phyloP scores from a whole-genome alignment of 2,329 filamentous ascomycete species.

The Penicillium occitanis region DNA sequence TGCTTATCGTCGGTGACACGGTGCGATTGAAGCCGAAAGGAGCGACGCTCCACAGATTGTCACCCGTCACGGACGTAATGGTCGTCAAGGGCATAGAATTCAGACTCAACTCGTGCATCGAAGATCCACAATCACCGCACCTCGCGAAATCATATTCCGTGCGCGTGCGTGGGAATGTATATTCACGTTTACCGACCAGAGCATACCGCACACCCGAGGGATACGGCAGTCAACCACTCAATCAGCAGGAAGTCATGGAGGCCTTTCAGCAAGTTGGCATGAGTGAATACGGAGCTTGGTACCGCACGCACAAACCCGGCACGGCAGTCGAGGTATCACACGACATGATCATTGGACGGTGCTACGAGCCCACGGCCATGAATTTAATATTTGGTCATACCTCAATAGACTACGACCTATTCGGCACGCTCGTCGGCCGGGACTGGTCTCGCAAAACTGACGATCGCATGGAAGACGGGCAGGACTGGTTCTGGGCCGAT shows the following conservation, averaged over 20 bases:
- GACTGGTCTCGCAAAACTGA: constrained; percentile 50
- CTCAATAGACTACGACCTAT: constrained; percentile 47
- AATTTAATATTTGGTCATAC: constrained; percentile 45
- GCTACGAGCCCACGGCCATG: constrained; percentile 54
- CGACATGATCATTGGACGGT: constrained; percentile 54
- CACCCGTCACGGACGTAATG: constrained; percentile 52
- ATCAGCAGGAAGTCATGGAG: constrained; percentile 34
- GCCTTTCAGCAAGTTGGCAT: constrained; percentile 44
- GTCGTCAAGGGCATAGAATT: constrained; percentile 55
- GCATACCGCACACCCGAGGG: constrained; percentile 27
- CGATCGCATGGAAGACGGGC: constrained; percentile 47
- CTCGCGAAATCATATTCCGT: constrained; percentile 50
- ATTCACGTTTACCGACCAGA: constrained; percentile 37
- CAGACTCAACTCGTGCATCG: constrained; percentile 50
- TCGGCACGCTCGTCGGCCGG: constrained; percentile 49
- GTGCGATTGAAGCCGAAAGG: constrained; percentile 51
- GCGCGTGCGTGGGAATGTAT: constrained; percentile 53
- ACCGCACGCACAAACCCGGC: constrained; percentile 46
- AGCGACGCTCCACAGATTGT: constrained; percentile 23
- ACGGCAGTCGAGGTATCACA: constrained; percentile 51
- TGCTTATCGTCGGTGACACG: constrained; percentile 55
- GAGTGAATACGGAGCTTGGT: constrained; percentile 54
- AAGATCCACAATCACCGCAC: constrained; percentile 47
- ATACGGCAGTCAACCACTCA: constrained; percentile 29
- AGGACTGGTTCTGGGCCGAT: constrained; percentile 60